Percentiles rank a stretch among this genome's conserved stretches.
Evolutionary conservation across 352 stramenopile genomes (phyloP).

Genomic region (Pythium periplocum): DNA sequence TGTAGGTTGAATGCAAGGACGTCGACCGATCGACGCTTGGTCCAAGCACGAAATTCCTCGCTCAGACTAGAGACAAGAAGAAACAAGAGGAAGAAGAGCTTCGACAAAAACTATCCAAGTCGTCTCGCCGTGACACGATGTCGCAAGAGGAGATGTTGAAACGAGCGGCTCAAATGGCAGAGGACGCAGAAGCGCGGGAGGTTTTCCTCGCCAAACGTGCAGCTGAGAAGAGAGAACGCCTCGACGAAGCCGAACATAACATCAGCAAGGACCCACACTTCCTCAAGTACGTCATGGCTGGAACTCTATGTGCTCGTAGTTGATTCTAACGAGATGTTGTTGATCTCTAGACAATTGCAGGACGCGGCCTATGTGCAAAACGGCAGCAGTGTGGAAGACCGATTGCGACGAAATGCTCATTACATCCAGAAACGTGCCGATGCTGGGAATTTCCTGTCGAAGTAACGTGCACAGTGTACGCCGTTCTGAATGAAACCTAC

Average conservation of each 20-base stretch:
- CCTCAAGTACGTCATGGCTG: conserved; percentile 43
- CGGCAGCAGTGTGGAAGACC: conserved; percentile 66
- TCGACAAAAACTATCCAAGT: conserved; percentile 54
- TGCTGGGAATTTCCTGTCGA: conserved; percentile 73
- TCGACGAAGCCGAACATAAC: conserved; percentile 52
- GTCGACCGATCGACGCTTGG: conserved; percentile 72
- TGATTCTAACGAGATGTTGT: background rate
- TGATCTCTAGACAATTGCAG: conserved; percentile 51
- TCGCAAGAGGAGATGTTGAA: conserved; percentile 61
- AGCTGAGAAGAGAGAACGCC: conserved; percentile 41
- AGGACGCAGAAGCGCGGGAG: conserved; percentile 68
- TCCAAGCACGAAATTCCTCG: conserved; percentile 73
- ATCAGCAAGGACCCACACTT: conserved; percentile 62
- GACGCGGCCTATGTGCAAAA: conserved; percentile 62
- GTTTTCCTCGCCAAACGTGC: conserved; percentile 47
- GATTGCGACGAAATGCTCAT: conserved; percentile 72
- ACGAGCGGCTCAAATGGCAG: conserved; percentile 64
- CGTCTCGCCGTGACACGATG: conserved; percentile 12
- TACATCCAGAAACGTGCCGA: conserved; percentile 84
- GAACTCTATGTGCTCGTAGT: background rate
- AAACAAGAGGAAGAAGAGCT: conserved; percentile 65
- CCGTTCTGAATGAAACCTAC: too few species aligned
- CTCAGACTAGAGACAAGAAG: conserved; percentile 62
- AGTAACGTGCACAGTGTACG: conserved; percentile 22
- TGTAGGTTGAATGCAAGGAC: conserved; percentile 57